A percentile compares a stretch with the other conserved stretches of the same genome.
phyloP scores from a whole-genome alignment of 352 stramenopile species.

The Stramenopiles sp. region DNA sequence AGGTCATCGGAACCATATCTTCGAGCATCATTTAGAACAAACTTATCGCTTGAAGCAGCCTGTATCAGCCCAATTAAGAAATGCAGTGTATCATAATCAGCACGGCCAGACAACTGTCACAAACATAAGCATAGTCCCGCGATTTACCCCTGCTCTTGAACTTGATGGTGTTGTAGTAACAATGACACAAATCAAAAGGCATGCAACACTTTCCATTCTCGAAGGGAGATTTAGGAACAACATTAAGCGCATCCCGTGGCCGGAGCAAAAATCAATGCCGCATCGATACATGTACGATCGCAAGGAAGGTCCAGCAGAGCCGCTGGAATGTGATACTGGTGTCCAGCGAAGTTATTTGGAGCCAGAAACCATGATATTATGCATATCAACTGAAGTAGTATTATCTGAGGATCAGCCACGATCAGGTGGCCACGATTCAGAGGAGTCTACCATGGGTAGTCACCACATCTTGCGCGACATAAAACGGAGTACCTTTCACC shows the following conservation, averaged over 20 bases:
- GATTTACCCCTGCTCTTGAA: neutral
- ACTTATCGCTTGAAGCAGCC: neutral
- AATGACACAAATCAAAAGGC: neutral
- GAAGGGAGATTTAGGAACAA: neutral
- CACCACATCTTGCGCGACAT: neutral
- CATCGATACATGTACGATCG: neutral
- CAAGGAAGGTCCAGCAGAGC: neutral
- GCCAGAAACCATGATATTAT: neutral
- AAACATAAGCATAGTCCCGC: neutral
- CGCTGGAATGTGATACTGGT: neutral
- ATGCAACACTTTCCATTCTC: neutral
- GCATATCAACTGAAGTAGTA: too few species aligned
- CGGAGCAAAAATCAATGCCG: neutral
- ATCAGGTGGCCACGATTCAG: neutral
- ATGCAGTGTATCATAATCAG: neutral
- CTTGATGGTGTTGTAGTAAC: neutral
- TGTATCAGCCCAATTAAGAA: neutral
- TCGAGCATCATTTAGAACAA: neutral
- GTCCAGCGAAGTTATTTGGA: neutral
- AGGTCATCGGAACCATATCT: neutral
- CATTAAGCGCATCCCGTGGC: neutral
- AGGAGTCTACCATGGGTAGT: neutral
- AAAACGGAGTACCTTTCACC: neutral
- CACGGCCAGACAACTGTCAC: neutral
- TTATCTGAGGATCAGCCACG: too few species aligned